phyloP scores from a whole-genome alignment of 176 grass and related monocot species.

The Carex scoparia region DNA sequence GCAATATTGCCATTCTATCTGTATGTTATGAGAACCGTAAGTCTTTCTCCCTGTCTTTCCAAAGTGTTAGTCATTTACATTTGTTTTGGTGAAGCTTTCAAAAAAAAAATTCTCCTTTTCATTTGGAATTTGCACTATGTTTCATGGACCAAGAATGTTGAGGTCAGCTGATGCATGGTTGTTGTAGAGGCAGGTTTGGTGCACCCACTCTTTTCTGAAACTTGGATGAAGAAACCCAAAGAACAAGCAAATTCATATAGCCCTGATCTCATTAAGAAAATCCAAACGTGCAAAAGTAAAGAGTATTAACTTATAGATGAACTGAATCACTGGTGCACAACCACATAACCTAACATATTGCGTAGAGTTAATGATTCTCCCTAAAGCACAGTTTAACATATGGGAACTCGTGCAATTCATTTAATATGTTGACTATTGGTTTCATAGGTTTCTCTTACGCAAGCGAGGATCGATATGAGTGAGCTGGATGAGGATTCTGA shows the following conservation, averaged over 20 bases:
- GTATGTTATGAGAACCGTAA: conserved; percentile 96
- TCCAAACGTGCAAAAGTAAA: not conserved
- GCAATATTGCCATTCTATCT: conserved; percentile 98
- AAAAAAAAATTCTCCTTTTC: not conserved
- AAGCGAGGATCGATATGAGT: conserved; percentile 99
- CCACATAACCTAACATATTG: not conserved
- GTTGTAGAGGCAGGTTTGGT: not conserved
- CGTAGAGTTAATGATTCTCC: not conserved
- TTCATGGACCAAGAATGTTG: not conserved
- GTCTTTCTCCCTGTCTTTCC: conserved; percentile 23
- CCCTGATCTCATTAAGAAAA: not conserved
- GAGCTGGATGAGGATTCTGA: conserved; percentile 99
- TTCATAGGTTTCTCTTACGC: conserved; percentile 94
- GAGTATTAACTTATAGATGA: not conserved
- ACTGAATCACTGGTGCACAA: not conserved
- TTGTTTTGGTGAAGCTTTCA: not conserved
- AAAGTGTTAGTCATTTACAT: not conserved
- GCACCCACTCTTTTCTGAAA: not conserved
- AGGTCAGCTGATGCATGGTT: not conserved
- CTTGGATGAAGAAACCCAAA: not conserved
- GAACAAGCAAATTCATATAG: not conserved
- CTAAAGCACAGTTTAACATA: not conserved
- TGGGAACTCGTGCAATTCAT: too few species aligned
- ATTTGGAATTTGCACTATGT: not conserved
- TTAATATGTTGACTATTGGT: conserved; percentile 12